Conservation (phyloP, 768 basidiomycete species). For the Neoboletus brunneissimus region DNA sequence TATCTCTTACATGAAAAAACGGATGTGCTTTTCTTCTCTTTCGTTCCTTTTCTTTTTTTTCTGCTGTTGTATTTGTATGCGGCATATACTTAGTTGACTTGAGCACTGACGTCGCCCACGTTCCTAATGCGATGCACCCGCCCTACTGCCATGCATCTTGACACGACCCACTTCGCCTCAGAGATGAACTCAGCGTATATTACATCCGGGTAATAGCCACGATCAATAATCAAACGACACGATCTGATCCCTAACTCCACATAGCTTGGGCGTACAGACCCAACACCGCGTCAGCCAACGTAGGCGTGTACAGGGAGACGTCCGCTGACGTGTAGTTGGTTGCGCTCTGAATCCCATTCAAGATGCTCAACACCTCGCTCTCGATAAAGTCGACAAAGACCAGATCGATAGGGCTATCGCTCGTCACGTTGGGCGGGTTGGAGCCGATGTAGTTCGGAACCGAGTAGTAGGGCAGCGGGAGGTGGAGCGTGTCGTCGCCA, state of each 20-base stretch:
- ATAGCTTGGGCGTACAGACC: conserved; percentile 38
- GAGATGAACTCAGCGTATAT: not conserved
- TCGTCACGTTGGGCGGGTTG: conserved; percentile 46
- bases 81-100: not conserved
- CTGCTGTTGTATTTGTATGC: not conserved
- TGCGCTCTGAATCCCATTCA: conserved; percentile 54
- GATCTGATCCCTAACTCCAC: conserved; percentile 28
- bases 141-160: too few species aligned
- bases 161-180: not conserved
- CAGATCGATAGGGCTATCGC: conserved; percentile 59
- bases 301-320: conserved; percentile 51
- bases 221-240: not conserved
- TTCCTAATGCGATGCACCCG: not conserved
- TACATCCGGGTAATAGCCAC: not conserved
- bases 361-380: conserved; percentile 44
- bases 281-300: conserved; percentile 38
- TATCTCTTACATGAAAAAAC: conserved; percentile 15
- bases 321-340: conserved; percentile 52
- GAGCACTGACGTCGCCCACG: not conserved
- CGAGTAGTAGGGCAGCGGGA: conserved; percentile 53
- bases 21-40: not conserved
- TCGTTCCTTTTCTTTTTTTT: not conserved
- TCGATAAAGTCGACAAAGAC: conserved; percentile 75
- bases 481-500: conserved; percentile 72
- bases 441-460: conserved; percentile 61